Conservation (phyloP, 345 rosid genomes). For the Cochlearia excelsa region DNA sequence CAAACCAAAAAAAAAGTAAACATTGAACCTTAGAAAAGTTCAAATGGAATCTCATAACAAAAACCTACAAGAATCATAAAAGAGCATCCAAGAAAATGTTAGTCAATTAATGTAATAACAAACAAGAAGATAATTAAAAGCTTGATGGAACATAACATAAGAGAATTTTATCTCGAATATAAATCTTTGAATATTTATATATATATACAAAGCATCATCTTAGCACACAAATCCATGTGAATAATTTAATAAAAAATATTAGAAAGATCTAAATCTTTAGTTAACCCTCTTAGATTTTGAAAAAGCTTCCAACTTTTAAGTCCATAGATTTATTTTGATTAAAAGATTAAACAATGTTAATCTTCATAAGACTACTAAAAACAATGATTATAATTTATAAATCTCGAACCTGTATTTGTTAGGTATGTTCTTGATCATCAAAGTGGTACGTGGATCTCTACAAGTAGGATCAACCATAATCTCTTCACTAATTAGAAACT, state of each 20-base stretch:
- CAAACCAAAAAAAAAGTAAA: conserved; percentile 4
- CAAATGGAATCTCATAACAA: conserved; percentile 13
- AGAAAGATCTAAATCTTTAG: conserved; percentile 23
- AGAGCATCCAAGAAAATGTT: conserved; percentile 21
- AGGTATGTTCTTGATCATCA: conserved; percentile 43
- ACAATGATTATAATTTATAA: neutral
- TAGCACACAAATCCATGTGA: conserved; percentile 31
- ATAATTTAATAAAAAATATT: conserved; percentile 30
- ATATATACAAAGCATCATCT: conserved; percentile 26
- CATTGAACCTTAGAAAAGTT: conserved; percentile 3
- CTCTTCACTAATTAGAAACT: conserved; percentile 72
- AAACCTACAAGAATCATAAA: conserved; percentile 23
- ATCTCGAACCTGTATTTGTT: conserved; percentile 39
- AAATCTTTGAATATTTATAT: conserved; percentile 19
- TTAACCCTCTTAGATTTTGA: conserved; percentile 8
- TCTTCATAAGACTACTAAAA: neutral
- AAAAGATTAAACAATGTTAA: neutral
- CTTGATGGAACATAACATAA: conserved; percentile 32
- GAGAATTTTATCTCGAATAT: conserved; percentile 40
- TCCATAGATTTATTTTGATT: conserved; percentile 12
- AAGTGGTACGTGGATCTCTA: conserved; percentile 42
- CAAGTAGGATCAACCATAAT: conserved; percentile 40
- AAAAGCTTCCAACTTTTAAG: conserved; percentile 24
- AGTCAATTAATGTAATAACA: conserved; percentile 32
- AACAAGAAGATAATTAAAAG: conserved; percentile 32